phyloP scores from a whole-genome alignment of 2,329 filamentous ascomycete species.

The Colletotrichum camelliae region DNA sequence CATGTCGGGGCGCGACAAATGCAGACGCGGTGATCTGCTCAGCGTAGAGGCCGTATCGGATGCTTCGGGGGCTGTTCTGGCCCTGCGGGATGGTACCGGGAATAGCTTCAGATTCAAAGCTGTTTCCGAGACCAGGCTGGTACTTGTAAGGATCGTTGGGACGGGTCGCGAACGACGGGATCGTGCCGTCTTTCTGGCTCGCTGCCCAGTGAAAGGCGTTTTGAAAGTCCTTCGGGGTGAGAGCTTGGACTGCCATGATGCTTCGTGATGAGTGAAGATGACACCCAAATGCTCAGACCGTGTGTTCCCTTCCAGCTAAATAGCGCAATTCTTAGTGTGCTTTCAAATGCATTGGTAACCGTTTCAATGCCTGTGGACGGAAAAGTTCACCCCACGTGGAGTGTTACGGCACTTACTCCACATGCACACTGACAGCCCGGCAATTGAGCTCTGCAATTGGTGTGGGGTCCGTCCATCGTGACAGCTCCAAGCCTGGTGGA shows the following conservation, averaged over 20 bases:
- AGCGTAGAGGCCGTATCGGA: constrained; percentile 41
- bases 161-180: constrained; percentile 57
- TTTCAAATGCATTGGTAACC: neutral
- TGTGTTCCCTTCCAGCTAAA: neutral
- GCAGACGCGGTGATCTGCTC: constrained; percentile 48
- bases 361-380: neutral
- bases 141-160: constrained; percentile 54
- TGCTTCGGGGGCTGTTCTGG: constrained; percentile 48
- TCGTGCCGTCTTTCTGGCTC: constrained; percentile 60
- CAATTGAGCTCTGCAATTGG: neutral
- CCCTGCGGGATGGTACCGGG: constrained; percentile 51
- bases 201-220: constrained; percentile 64
- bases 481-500: neutral
- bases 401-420: neutral
- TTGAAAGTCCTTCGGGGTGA: constrained; percentile 43
- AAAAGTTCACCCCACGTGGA: constrained; percentile 10
- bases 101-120: constrained; percentile 49
- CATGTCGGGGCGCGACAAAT: constrained; percentile 33
- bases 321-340: neutral
- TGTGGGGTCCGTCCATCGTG: neutral
- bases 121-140: constrained; percentile 60
- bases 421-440: neutral
- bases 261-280: neutral
- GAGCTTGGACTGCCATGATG: neutral
- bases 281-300: neutral